A percentile compares a stretch with the other conserved stretches of the same genome.
These are phyloP conservation scores for Cinnamomum chago DNA, from an alignment of 164 flowering plant species.

Conservation along the genomic window DNA sequence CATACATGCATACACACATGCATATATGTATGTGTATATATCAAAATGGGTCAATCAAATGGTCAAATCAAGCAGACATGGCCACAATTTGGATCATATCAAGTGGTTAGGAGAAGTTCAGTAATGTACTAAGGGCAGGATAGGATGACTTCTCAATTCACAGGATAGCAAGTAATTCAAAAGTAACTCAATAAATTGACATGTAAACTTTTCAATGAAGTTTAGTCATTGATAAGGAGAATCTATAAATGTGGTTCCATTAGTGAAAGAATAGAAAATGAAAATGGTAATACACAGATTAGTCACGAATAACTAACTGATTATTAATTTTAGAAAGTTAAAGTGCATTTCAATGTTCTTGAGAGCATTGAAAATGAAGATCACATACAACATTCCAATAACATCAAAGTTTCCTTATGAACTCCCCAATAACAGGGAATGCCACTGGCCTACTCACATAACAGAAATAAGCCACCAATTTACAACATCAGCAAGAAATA, in stretches of 20 bases:
- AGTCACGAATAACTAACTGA: slow-evolving; percentile 4
- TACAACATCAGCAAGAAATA: slow-evolving; percentile 13
- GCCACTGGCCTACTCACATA: slow-evolving; percentile 19
- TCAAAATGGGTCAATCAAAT: too few relatives aligned
- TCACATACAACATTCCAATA: slow-evolving; percentile 19
- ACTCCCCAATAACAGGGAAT: slow-evolving; percentile 14
- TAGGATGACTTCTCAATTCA: background rate
- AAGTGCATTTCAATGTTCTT: slow-evolving; percentile 21
- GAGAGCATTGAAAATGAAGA: slow-evolving; percentile 14
- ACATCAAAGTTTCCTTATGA: slow-evolving; percentile 22
- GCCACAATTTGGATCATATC: too few relatives aligned
- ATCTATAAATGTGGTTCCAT: background rate
- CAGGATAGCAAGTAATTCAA: background rate
- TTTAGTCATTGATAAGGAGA: background rate
- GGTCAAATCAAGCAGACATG: too few relatives aligned
- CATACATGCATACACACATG: too few relatives aligned
- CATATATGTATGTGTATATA: too few relatives aligned
- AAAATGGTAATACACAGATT: background rate
- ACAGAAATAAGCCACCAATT: slow-evolving; percentile 16
- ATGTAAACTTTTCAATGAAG: background rate
- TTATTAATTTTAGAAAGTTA: slow-evolving; percentile 6
- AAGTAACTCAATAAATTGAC: background rate
- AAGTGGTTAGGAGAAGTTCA: too few relatives aligned
- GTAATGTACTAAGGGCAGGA: too few relatives aligned
- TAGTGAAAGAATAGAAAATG: background rate